Evolutionary conservation across 306 rosid species (phyloP).

Genomic region (Abrus precatorius): DNA sequence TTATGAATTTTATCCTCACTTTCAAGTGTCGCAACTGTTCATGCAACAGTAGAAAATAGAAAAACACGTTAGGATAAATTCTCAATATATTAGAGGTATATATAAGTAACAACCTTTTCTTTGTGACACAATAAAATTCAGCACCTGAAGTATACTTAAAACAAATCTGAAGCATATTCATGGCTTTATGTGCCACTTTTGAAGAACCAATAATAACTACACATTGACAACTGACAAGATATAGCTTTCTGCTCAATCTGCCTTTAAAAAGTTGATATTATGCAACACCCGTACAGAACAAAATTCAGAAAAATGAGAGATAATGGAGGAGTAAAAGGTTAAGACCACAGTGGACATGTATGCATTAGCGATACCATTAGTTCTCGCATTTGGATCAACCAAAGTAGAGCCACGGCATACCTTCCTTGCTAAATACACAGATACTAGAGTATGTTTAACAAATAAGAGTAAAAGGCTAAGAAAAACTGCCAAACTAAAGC

Average conservation of each 20-base stretch:
- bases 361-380: slow-evolving; percentile 12
- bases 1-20: slow-evolving; percentile 46
- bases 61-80: slow-evolving; percentile 11
- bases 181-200: slow-evolving; percentile 1
- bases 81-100: neutral
- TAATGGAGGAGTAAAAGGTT: neutral
- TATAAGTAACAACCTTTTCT: neutral
- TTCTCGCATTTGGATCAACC: slow-evolving; percentile 32
- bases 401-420: neutral
- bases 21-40: slow-evolving; percentile 45
- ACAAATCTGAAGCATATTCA: slow-evolving; percentile 18
- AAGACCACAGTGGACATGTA: neutral
- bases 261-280: neutral
- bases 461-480: neutral
- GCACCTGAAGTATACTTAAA: neutral
- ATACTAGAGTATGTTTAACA: slow-evolving; percentile 16
- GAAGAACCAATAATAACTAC: neutral
- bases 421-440: slow-evolving; percentile 11
- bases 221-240: neutral
- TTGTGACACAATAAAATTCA: neutral
- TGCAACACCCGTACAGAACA: neutral
- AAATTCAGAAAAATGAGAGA: neutral
- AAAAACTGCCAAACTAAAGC: slow-evolving; percentile 3
- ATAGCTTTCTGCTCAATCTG: neutral
- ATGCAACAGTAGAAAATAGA: slow-evolving; percentile 46